phyloP scores from a whole-genome alignment of 202 grass and related monocot genomes.

The Digitaria exilis region DNA sequence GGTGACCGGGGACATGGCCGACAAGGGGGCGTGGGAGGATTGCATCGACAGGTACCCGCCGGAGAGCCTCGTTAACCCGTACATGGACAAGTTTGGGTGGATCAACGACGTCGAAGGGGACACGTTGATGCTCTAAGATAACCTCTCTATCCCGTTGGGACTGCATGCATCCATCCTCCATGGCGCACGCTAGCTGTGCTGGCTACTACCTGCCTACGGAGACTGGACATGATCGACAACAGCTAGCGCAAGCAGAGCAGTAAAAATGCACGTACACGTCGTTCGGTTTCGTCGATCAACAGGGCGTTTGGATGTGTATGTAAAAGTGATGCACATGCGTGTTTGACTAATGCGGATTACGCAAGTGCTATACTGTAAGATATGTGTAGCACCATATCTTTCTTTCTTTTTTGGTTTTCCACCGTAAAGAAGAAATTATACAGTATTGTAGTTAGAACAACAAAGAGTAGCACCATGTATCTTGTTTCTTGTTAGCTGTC shows the following conservation, averaged over 20 bases:
- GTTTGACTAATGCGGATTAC: too few species aligned
- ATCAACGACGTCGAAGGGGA: slow-evolving; percentile 59
- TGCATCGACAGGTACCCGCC: slow-evolving; percentile 73
- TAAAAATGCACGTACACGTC: background rate
- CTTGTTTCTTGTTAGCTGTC: background rate
- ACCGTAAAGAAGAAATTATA: background rate
- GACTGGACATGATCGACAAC: background rate
- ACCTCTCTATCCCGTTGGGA: too few species aligned
- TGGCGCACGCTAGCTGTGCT: background rate
- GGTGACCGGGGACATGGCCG: slow-evolving; percentile 52
- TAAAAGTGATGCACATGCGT: too few species aligned
- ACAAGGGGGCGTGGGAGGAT: slow-evolving; percentile 55
- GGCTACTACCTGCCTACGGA: too few species aligned
- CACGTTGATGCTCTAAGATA: background rate
- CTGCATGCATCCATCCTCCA: too few species aligned
- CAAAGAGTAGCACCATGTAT: background rate
- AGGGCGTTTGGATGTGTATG: background rate
- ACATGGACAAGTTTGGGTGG: slow-evolving; percentile 65
- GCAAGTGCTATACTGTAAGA: background rate
- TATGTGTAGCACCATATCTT: background rate
- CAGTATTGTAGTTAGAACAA: background rate
- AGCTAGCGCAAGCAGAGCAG: too few species aligned
- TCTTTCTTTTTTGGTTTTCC: background rate
- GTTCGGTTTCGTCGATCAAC: background rate
- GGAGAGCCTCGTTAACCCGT: slow-evolving; percentile 53